phyloP scores from a whole-genome alignment of 768 basidiomycete species.

The Lactarius deliciosus region DNA sequence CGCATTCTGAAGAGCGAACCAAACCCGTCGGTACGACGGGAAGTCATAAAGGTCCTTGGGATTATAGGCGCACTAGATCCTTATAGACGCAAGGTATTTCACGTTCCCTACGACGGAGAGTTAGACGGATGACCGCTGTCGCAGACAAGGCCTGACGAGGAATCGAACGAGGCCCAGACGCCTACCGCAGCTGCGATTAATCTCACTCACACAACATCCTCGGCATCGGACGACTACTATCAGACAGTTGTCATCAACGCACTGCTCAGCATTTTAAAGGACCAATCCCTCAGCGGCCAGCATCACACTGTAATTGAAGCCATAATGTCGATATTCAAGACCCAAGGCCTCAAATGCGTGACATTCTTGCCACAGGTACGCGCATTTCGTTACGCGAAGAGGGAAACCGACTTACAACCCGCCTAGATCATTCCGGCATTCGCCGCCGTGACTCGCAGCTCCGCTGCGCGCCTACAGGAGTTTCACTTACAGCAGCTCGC shows the following conservation, averaged over 20 bases:
- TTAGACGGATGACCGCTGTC: constrained; percentile 8
- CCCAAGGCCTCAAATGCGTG: constrained; percentile 94
- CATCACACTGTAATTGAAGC: constrained; percentile 96
- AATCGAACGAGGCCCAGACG: constrained; percentile 49
- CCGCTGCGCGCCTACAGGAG: constrained; percentile 81
- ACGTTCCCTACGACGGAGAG: neutral
- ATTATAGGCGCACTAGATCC: constrained; percentile 96
- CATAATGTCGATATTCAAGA: constrained; percentile 98
- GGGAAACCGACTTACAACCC: neutral
- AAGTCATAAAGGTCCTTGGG: constrained; percentile 93
- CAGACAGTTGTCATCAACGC: constrained; percentile 93
- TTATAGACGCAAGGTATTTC: constrained; percentile 82
- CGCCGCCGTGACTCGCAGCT: constrained; percentile 78
- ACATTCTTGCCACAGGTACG: constrained; percentile 88
- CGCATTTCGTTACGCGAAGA: constrained; percentile 6
- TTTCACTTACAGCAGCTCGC: constrained; percentile 95
- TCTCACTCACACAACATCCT: constrained; percentile 57
- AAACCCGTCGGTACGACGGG: constrained; percentile 67
- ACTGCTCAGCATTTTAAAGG: constrained; percentile 82
- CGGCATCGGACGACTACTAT: constrained; percentile 91
- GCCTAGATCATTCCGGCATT: constrained; percentile 91
- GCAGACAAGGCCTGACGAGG: constrained; percentile 63
- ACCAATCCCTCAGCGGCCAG: constrained; percentile 79
- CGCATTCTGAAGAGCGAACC: constrained; percentile 83
- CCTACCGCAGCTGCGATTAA: constrained; percentile 66